These are phyloP conservation scores for Elaeis oleifera DNA, from an alignment of 202 grass and related monocot genomes.

Conservation along the genomic window DNA sequence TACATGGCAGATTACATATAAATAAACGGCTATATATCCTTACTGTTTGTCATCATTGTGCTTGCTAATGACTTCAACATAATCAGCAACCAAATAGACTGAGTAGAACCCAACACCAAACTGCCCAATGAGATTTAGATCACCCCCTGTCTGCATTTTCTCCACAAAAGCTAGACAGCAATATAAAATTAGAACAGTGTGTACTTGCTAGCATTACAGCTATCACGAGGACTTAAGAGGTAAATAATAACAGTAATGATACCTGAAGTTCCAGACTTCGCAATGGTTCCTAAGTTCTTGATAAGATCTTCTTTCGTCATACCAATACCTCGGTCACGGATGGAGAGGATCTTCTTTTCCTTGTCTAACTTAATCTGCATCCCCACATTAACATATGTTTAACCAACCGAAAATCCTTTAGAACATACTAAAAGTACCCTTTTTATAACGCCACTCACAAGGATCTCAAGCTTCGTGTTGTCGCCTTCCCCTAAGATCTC, in stretches of 20 bases:
- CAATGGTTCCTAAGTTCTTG: slow-evolving; percentile 95
- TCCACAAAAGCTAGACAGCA: slow-evolving; percentile 72
- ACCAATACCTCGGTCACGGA: slow-evolving; percentile 89
- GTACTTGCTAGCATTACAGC: no score
- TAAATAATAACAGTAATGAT: neutral
- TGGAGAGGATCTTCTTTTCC: slow-evolving; percentile 75
- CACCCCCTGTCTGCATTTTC: slow-evolving; percentile 87
- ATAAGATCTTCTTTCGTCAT: slow-evolving; percentile 98
- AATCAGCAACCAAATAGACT: slow-evolving; percentile 93
- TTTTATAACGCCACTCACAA: slow-evolving; percentile 31
- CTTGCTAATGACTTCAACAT: slow-evolving; percentile 98
- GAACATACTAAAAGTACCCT: neutral
- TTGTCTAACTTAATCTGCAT: slow-evolving; percentile 97
- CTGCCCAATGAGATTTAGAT: slow-evolving; percentile 91
- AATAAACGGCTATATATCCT: slow-evolving; percentile 1
- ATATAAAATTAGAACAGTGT: neutral
- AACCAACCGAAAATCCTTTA: neutral
- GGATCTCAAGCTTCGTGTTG: slow-evolving; percentile 92
- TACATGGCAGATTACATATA: no score
- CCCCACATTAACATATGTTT: slow-evolving; percentile 1
- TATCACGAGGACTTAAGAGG: no score
- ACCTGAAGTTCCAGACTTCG: slow-evolving; percentile 97
- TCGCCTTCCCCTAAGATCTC: slow-evolving; percentile 81
- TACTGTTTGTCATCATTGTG: slow-evolving; percentile 99
- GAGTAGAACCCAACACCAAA: slow-evolving; percentile 99